Evolutionary conservation across 371 early-diverging fungal species (phyloP), one percentile per base, ranked within the genome.

Genomic region (Smittium mucronatum): DNA sequence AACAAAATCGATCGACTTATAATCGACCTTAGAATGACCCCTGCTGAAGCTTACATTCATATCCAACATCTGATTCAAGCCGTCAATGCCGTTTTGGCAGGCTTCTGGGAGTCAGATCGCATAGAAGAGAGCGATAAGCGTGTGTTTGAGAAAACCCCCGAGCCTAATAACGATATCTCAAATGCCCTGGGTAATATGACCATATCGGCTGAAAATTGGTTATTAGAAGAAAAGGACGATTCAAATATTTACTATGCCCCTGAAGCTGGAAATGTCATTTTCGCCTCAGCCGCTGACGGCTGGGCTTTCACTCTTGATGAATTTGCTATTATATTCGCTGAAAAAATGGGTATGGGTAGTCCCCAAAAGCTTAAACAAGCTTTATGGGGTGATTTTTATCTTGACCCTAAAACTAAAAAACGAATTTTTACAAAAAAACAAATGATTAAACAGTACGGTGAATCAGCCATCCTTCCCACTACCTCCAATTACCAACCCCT

Each of bases 1-100:
- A 99, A 99, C 84, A 99, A 99, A 80, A 90, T 99, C 69, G 99
- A 99, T 77, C 87, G 99, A 30, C 78, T 97, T 35, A 89, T 96
- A 33, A 89, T 92, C 1, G 98, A 99, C 78, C 82, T 94, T 70
- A 88, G 91, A 75, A 83, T 97, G 78, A 89, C 95, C 1, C 89
- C 98, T 2, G 70, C 78, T 34, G 99, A 99, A 76, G 97, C 97
- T 0, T 95, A 93, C 74, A 67, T 81, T 29, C 95, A 94, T 72
- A 74, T 99, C 71, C 89, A 87, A 74, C 88, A 92, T 71, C 91
- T 97, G 68, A 78, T 98, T 34, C 96, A 94, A 75, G 94, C 95
- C 81, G 94, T 92, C 61, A 97, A 97, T 77, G 97, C 95, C 5
- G 87, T 97, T 58, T 88, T 94, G 84, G 95, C 93, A 17, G 90